These are phyloP conservation scores for Calamus simplicifolius DNA, from an alignment of 176 grass and related monocot species.

Conservation along the genomic window DNA sequence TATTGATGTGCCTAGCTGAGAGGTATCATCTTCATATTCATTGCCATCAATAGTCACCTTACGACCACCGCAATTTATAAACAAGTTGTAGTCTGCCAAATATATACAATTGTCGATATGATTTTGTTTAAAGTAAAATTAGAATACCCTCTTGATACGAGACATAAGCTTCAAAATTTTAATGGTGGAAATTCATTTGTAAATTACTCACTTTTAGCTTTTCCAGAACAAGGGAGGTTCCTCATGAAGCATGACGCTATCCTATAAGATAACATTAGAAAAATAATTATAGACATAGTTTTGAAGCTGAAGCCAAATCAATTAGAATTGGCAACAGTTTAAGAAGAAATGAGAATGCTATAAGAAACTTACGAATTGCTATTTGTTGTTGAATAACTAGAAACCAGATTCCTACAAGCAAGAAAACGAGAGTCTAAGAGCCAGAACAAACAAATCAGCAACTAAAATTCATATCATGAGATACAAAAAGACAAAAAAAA, in stretches of 20 bases:
- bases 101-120: too few species aligned
- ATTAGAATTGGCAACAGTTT: not conserved
- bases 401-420: conserved; percentile 9
- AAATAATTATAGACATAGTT: too few species aligned
- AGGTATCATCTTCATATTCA: not conserved
- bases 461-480: not conserved
- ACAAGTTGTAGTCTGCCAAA: conserved; percentile 8
- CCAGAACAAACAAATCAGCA: not conserved
- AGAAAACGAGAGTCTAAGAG: not conserved
- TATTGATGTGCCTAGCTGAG: not conserved
- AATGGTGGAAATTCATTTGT: not conserved
- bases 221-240: conserved; percentile 1
- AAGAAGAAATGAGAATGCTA: too few species aligned
- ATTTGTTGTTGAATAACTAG: not conserved
- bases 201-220: conserved; percentile 4
- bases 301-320: not conserved
- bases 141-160: too few species aligned
- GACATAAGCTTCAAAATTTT: too few species aligned
- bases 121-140: too few species aligned
- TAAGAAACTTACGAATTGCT: not conserved
- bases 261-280: not conserved
- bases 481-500: too few species aligned
- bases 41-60: not conserved
- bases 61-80: conserved; percentile 5
- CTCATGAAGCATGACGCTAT: conserved; percentile 2